Evolutionary conservation across 1,139 yeast species (phyloP).

Genomic region (Pichia cactophila): DNA sequence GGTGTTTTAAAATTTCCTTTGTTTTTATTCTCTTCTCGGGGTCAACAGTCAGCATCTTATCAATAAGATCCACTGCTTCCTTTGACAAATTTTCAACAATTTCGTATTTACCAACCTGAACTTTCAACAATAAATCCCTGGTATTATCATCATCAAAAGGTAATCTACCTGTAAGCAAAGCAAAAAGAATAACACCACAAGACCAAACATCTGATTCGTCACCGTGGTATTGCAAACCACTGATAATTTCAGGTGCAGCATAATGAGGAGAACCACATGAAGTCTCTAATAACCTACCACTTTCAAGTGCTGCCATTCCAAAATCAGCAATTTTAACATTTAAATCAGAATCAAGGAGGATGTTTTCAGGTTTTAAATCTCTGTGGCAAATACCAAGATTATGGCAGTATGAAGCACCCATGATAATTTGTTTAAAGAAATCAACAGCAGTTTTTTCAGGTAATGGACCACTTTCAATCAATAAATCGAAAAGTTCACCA

Average conservation of each 20-base stretch:
- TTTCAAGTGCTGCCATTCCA: slow-evolving; percentile 99
- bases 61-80: slow-evolving; percentile 83
- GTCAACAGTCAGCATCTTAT: slow-evolving; percentile 72
- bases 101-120: slow-evolving; percentile 77
- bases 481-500: slow-evolving; percentile 89
- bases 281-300: slow-evolving; percentile 77
- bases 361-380: slow-evolving; percentile 91
- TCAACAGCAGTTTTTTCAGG: slow-evolving; percentile 85
- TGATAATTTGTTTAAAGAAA: slow-evolving; percentile 85
- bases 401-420: slow-evolving; percentile 90
- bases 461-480: slow-evolving; percentile 79
- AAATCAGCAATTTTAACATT: slow-evolving; percentile 96
- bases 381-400: slow-evolving; percentile 92
- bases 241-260: slow-evolving; percentile 96
- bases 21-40: slow-evolving; percentile 76
- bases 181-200: slow-evolving; percentile 92
- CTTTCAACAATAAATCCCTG: slow-evolving; percentile 75
- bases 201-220: slow-evolving; percentile 99
- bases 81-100: slow-evolving; percentile 75
- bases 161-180: slow-evolving; percentile 85
- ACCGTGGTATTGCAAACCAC: slow-evolving; percentile 91
- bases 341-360: slow-evolving; percentile 74
- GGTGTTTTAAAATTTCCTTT: slow-evolving; percentile 66
- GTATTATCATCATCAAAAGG: slow-evolving; percentile 97
- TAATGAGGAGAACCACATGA: slow-evolving; percentile 98